Percentiles rank a stretch among this genome's conserved stretches.
Evolutionary conservation across 2,329 filamentous ascomycete genomes (phyloP).

Genomic region (Diplocarpon mali): DNA sequence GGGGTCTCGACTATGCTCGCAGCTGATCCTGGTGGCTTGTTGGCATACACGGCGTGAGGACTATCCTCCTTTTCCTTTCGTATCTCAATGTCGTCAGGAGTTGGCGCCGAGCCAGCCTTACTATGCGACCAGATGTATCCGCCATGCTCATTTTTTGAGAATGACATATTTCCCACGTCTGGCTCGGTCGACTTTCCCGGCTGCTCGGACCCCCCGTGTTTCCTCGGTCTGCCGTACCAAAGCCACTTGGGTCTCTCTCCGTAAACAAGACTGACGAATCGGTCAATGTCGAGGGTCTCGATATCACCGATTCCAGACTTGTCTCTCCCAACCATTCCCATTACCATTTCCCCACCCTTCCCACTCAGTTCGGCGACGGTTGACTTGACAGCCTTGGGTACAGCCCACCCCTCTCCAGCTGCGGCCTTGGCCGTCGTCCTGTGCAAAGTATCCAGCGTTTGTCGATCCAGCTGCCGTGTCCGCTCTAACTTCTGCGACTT

Average conservation of each 20-base stretch:
- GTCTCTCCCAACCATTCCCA: slow-evolving; percentile 81
- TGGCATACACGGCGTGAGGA: slow-evolving; percentile 33
- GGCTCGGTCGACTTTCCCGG: slow-evolving; percentile 33
- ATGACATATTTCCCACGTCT: slow-evolving; percentile 37
- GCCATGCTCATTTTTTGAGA: slow-evolving; percentile 46
- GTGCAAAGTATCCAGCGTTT: slow-evolving; percentile 73
- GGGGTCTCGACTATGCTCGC: slow-evolving; percentile 37
- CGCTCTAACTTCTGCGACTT: slow-evolving; percentile 74
- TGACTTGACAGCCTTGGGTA: slow-evolving; percentile 89
- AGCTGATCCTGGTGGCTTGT: slow-evolving; percentile 35
- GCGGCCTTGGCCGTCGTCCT: slow-evolving; percentile 81
- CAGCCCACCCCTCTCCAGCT: slow-evolving; percentile 78
- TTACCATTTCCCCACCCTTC: slow-evolving; percentile 86
- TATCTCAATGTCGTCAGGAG: slow-evolving; percentile 40
- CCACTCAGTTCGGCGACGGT: slow-evolving; percentile 89
- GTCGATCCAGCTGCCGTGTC: slow-evolving; percentile 69
- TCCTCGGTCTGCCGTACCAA: slow-evolving; percentile 82
- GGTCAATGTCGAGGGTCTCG: slow-evolving; percentile 82
- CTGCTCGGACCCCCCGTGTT: slow-evolving; percentile 39
- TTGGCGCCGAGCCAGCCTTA: slow-evolving; percentile 39
- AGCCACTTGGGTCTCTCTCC: slow-evolving; percentile 87
- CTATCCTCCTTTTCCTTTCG: slow-evolving; percentile 34
- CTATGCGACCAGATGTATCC: slow-evolving; percentile 35
- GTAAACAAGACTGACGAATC: slow-evolving; percentile 64
- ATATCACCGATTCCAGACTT: slow-evolving; percentile 86